phyloP scores from a whole-genome alignment of 805 yeast species.

The Saccharomycopsis babjevae region DNA sequence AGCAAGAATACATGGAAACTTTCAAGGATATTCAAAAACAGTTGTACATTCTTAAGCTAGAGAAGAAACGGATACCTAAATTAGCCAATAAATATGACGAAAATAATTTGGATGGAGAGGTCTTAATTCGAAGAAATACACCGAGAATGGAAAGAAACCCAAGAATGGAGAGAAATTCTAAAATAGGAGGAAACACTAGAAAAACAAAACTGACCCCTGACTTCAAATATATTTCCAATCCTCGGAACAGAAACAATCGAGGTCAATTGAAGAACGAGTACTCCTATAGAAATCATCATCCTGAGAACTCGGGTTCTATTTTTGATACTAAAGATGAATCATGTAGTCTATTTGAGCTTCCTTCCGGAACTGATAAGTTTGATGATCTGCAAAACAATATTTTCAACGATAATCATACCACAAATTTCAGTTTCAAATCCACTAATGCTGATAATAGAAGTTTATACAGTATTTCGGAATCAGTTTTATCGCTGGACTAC shows the following conservation, averaged over 20 bases:
- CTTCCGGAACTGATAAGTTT: neutral
- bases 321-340: constrained; percentile 22
- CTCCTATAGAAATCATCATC: constrained; percentile 26
- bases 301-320: constrained; percentile 30
- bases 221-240: neutral
- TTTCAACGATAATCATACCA: neutral
- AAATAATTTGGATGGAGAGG: neutral
- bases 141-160: neutral
- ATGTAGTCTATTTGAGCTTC: constrained; percentile 19
- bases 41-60: constrained; percentile 53
- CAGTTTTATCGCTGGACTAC: constrained; percentile 1
- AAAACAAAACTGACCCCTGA: neutral
- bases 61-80: constrained; percentile 20
- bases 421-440: neutral
- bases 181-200: neutral
- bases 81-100: neutral
- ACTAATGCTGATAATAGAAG: constrained; percentile 14
- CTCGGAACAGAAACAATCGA: neutral
- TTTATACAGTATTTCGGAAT: constrained; percentile 4
- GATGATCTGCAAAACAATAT: neutral
- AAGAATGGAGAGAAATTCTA: too few relatives aligned
- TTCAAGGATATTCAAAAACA: constrained; percentile 59
- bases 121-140: neutral
- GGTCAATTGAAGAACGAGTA: neutral
- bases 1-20: constrained; percentile 48